phyloP scores from a whole-genome alignment of 2,329 filamentous ascomycete species.

The Verticillium alfalfae region DNA sequence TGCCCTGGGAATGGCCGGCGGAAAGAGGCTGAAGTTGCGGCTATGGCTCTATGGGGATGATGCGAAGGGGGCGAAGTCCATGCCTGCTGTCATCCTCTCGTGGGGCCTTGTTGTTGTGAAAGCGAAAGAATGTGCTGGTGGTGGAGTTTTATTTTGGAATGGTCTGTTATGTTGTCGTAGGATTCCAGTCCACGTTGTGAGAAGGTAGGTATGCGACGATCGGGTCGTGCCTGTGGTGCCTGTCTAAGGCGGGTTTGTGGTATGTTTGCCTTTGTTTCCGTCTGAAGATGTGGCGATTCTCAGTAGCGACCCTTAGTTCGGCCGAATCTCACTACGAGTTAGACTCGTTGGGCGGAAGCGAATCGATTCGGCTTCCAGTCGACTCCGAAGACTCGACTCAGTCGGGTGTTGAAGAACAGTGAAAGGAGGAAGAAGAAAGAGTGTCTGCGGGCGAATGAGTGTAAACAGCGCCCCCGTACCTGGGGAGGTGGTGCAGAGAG shows the following conservation, averaged over 20 bases:
- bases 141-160: conserved; percentile 1
- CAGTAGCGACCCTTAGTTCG: conserved; percentile 8
- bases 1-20: not conserved
- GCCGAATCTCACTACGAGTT: conserved; percentile 10
- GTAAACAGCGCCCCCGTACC: not conserved
- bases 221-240: not conserved
- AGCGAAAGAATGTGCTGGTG: conserved; percentile 6
- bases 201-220: not conserved
- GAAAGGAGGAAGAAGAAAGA: conserved; percentile 1
- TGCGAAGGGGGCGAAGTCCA: conserved; percentile 8
- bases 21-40: not conserved
- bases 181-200: not conserved
- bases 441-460: not conserved
- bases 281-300: not conserved
- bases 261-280: conserved; percentile 7
- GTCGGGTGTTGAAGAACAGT: not conserved
- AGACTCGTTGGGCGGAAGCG: conserved; percentile 13
- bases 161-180: conserved; percentile 5
- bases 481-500: not conserved
- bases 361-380: conserved; percentile 6
- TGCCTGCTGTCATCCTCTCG: conserved; percentile 6
- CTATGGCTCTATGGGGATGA: not conserved
- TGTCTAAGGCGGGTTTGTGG: conserved; percentile 6
- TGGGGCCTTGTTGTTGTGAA: conserved; percentile 1
- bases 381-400: not conserved